Percentiles rank a stretch among this genome's conserved stretches.
These are phyloP conservation scores for Dionaea muscipula DNA, from an alignment of 179 eudicot species.

Conservation along the genomic window DNA sequence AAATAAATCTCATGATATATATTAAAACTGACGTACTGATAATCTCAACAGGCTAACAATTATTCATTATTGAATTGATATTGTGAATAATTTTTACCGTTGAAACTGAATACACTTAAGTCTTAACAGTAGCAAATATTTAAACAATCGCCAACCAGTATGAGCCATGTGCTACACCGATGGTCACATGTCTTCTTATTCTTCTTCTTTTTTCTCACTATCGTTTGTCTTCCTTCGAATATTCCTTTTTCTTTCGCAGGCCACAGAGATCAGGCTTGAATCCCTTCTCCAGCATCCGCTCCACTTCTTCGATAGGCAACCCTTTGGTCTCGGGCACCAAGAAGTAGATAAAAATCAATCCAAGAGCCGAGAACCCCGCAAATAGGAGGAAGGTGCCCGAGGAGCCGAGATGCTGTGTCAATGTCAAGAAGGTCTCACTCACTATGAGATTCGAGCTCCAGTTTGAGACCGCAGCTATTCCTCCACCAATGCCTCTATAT, in stretches of 20 bases:
- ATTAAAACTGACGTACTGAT: too few relatives aligned
- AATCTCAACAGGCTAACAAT: too few relatives aligned
- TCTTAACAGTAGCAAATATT: too few relatives aligned
- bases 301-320: constrained; percentile 23
- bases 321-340: constrained; percentile 29
- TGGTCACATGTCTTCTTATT: too few relatives aligned
- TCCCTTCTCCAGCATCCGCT: constrained; percentile 20
- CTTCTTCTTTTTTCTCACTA: background rate
- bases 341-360: constrained; percentile 18
- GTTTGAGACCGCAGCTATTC: constrained; percentile 24
- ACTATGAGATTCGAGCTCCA: constrained; percentile 26
- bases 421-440: constrained; percentile 22
- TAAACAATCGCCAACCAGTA: too few relatives aligned
- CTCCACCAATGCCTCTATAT: constrained; percentile 26
- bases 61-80: too few relatives aligned
- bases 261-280: constrained; percentile 11
- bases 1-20: too few relatives aligned
- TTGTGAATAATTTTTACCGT: too few relatives aligned
- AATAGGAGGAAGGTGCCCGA: constrained; percentile 25
- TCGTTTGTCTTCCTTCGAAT: background rate
- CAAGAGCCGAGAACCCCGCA: constrained; percentile 15
- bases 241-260: too few relatives aligned
- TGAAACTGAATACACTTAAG: too few relatives aligned
- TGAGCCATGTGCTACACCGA: too few relatives aligned
- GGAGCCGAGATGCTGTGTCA: constrained; percentile 19